Evolutionary conservation across 768 basidiomycete genomes (phyloP), one percentile per base, ranked within the genome.

Genomic region (Boletus rubescentipes): DNA sequence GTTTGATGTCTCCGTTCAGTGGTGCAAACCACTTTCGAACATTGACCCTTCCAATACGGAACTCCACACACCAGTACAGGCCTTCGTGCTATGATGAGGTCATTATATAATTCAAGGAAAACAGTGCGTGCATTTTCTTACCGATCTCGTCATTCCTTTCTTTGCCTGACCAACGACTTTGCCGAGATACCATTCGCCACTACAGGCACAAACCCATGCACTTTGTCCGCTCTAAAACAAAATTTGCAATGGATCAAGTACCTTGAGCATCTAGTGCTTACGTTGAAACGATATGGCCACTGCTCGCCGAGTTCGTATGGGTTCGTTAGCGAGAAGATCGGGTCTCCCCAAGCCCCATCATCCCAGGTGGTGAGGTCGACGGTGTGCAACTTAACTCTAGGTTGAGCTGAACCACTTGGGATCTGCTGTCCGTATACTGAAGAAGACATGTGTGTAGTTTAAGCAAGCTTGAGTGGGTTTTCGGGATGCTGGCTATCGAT

Each of bases 1-100:
- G 85, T 66, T 87, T 87, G 50, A 87, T 77, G 55, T 86, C 84
- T 16, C 85, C 86, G 49, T 85, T 81, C 45, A 83, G 69, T 7
- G 86, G 85, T 2, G 85, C 77, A 62, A 83, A 81, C 63, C 81
- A 83, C 64, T 81, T 84, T 32, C 84, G 79, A 31, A 82, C 64
- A 50, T 76, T 77, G 32, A 32, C 51, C 18, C 26, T 29, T 64
- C 44, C 68, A 43, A 74, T 69, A 11, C 16, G 7, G 53, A 79
- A 85, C 44, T 76, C 66, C 31, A 81, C 83, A 15, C 77, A 77
- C 66, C 81, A 87, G 57, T 77, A 82, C 20, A 83, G 65, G 21
- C 81, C 81, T 30, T 77, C 69, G 38, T 73, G 70, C 80, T 84
- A 61, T 49, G 38, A 41, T 48, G 37, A 30, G n/a, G 32, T 51